These are phyloP conservation scores for Tuber indicum DNA, from an alignment of 495 filamentous ascomycete genomes.

Conservation along the genomic window DNA sequence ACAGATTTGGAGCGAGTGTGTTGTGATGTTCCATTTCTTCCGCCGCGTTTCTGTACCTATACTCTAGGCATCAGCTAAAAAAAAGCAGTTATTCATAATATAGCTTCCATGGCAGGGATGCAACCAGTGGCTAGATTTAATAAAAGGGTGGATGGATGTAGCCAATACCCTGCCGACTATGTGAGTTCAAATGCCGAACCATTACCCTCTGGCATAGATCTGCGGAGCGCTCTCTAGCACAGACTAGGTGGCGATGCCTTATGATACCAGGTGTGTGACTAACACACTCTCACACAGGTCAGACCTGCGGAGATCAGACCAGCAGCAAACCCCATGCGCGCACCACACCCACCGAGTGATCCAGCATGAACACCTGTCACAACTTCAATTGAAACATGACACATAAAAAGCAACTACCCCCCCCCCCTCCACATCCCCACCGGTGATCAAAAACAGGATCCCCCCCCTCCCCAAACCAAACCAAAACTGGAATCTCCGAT, in stretches of 20 bases:
- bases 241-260: background rate
- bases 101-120: background rate
- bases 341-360: background rate
- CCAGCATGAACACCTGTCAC: background rate
- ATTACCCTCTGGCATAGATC: background rate
- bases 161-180: background rate
- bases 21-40: background rate
- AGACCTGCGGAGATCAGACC: background rate
- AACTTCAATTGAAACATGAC: background rate
- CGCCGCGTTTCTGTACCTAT: background rate
- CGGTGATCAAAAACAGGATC: background rate
- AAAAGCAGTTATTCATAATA: background rate
- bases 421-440: background rate
- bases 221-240: background rate
- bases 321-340: background rate
- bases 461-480: background rate
- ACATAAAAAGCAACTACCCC: background rate
- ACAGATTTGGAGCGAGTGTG: background rate
- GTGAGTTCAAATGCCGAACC: background rate
- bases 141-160: background rate
- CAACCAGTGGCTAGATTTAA: background rate
- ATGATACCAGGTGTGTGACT: background rate
- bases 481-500: background rate
- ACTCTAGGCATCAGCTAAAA: background rate
- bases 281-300: background rate